These are phyloP conservation scores for Citrus trifoliata DNA, from an alignment of 345 rosid genomes.

Conservation along the genomic window DNA sequence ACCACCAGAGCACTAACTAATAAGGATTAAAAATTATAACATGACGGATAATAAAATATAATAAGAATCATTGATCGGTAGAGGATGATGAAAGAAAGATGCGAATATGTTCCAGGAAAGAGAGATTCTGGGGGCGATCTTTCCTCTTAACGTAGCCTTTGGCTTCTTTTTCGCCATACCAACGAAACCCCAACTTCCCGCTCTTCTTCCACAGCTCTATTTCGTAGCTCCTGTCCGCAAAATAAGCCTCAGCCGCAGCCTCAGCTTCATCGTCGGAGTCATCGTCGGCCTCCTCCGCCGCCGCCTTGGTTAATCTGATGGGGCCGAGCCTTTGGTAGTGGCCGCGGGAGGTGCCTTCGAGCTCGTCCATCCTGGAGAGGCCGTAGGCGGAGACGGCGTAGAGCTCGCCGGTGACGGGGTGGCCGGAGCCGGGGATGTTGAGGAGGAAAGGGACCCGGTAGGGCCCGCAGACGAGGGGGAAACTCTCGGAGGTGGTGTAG, in stretches of 20 bases:
- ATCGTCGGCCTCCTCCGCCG: too few species aligned
- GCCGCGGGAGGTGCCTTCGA: slow-evolving; percentile 63
- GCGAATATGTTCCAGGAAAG: slow-evolving; percentile 68
- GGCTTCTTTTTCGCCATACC: slow-evolving; percentile 62
- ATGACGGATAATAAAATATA: too few species aligned
- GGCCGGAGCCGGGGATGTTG: slow-evolving; percentile 59
- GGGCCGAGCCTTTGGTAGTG: slow-evolving; percentile 55
- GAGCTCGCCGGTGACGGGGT: slow-evolving; percentile 64
- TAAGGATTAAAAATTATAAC: too few species aligned
- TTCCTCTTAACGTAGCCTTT: slow-evolving; percentile 64
- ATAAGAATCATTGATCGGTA: slow-evolving; percentile 18
- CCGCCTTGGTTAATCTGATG: slow-evolving; percentile 23
- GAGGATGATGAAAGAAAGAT: slow-evolving; percentile 50
- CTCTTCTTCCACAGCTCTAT: slow-evolving; percentile 62
- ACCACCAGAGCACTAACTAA: neutral
- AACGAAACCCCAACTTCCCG: slow-evolving; percentile 35
- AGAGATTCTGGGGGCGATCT: slow-evolving; percentile 64
- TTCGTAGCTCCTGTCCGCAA: slow-evolving; percentile 56
- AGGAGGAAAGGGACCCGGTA: slow-evolving; percentile 85
- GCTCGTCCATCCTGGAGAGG: slow-evolving; percentile 60
- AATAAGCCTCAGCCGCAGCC: slow-evolving; percentile 54
- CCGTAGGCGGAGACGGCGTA: slow-evolving; percentile 64
- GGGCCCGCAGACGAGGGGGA: slow-evolving; percentile 87
- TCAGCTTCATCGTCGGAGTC: neutral
- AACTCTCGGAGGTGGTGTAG: slow-evolving; percentile 37